Evolutionary conservation across 139 green algal species (phyloP).

Genomic region (Pseudopediastrum boryanum): DNA sequence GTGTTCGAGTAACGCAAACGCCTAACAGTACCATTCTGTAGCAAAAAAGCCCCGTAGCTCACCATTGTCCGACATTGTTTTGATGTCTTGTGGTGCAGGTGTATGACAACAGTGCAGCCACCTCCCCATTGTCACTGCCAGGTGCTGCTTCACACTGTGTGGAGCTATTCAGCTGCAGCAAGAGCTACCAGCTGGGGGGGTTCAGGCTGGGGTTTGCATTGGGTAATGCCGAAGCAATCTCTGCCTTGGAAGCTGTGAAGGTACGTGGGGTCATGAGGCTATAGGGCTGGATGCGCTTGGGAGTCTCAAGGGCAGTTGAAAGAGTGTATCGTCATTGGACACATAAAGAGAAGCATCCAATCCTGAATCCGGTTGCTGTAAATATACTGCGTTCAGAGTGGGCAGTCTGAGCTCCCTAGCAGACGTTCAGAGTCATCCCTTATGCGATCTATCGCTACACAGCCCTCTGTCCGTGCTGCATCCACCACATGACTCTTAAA

Average conservation of each 20-base stretch:
- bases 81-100: slow-evolving; percentile 42
- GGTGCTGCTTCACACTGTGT: slow-evolving; percentile 42
- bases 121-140: slow-evolving; percentile 47
- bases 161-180: slow-evolving; percentile 61
- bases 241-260: slow-evolving; percentile 57
- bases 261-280: neutral
- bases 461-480: too few species aligned
- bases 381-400: neutral
- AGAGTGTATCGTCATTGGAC: neutral
- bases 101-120: slow-evolving; percentile 33
- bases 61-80: too few species aligned
- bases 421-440: too few species aligned
- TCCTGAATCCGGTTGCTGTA: neutral
- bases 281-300: neutral
- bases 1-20: too few species aligned
- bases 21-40: too few species aligned
- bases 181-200: slow-evolving; percentile 46
- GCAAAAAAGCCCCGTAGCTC: too few species aligned
- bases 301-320: neutral
- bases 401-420: neutral
- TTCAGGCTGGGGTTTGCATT: slow-evolving; percentile 56
- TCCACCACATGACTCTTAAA: too few species aligned
- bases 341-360: neutral
- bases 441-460: too few species aligned
- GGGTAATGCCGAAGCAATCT: slow-evolving; percentile 48